phyloP scores from a whole-genome alignment of 2,329 filamentous ascomycete species.

The Periconia sp. region DNA sequence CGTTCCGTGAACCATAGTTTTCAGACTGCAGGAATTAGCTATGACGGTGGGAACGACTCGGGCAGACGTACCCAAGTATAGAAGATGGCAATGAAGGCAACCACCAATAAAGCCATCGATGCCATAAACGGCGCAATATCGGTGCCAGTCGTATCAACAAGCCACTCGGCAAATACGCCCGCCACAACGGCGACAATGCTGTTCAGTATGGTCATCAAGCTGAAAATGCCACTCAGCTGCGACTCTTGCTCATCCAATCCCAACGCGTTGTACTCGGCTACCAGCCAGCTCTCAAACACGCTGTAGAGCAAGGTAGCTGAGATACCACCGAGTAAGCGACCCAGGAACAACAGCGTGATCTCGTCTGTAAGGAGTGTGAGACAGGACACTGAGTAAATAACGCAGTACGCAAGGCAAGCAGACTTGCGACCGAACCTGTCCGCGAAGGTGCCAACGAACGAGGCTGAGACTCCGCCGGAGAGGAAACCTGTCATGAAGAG shows the following conservation, averaged over 20 bases:
- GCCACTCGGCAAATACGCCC: constrained; percentile 59
- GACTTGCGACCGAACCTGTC: constrained; percentile 59
- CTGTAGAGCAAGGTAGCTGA: constrained; percentile 64
- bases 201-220: constrained; percentile 58
- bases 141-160: constrained; percentile 56
- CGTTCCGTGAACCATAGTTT: constrained; percentile 53
- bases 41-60: not conserved
- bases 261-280: constrained; percentile 61
- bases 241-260: constrained; percentile 49
- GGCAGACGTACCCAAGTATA: constrained; percentile 55
- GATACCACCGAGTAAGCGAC: constrained; percentile 61
- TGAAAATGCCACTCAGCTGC: constrained; percentile 60
- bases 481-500: constrained; percentile 53
- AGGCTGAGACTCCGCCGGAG: constrained; percentile 56
- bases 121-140: constrained; percentile 60
- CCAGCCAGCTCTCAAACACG: constrained; percentile 68
- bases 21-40: constrained; percentile 48
- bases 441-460: constrained; percentile 56
- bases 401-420: constrained; percentile 63
- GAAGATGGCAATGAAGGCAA: constrained; percentile 55
- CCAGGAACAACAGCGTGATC: constrained; percentile 56
- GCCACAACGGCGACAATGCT: constrained; percentile 58
- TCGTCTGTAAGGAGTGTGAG: constrained; percentile 57
- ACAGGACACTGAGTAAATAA: constrained; percentile 60
- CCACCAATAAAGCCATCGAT: constrained; percentile 51